Conservation (phyloP, 2,329 filamentous ascomycete species). For the Magnaporthiopsis poae region DNA sequence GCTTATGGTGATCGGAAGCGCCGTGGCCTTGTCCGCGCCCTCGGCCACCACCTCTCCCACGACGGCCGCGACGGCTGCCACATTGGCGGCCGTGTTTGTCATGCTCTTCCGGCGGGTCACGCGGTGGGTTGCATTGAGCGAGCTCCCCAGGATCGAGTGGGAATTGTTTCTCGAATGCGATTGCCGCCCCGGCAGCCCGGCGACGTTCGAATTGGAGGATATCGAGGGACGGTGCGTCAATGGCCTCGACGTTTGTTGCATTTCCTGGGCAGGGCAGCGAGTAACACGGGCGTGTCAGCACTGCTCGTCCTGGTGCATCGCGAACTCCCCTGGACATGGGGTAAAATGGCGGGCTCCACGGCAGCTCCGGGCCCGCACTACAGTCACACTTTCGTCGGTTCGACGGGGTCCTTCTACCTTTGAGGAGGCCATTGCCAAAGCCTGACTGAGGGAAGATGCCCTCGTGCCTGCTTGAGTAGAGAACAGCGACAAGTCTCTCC, state of each 20-base stretch:
- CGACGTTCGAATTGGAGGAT: constrained; percentile 48
- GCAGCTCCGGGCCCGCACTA: not conserved
- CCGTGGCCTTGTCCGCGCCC: constrained; percentile 34
- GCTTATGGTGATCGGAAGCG: constrained; percentile 45
- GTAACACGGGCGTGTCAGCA: constrained; percentile 27
- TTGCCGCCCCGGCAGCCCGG: constrained; percentile 48
- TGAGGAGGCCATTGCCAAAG: constrained; percentile 50
- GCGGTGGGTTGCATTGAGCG: constrained; percentile 72
- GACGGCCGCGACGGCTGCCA: constrained; percentile 65
- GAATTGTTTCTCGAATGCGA: constrained; percentile 67
- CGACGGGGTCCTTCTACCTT: constrained; percentile 36
- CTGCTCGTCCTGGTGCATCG: constrained; percentile 14
- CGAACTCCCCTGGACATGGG: not conserved
- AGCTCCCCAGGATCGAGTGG: constrained; percentile 67
- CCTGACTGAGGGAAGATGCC: constrained; percentile 16
- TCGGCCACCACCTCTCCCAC: constrained; percentile 39
- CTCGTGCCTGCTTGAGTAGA: constrained; percentile 19
- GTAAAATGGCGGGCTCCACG: not conserved
- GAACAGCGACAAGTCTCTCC: constrained; percentile 3
- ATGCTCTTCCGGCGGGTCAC: constrained; percentile 91
- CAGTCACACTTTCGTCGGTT: not conserved
- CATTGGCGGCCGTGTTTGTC: constrained; percentile 62
- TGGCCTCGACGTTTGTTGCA: constrained; percentile 56
- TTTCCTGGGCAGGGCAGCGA: constrained; percentile 38
- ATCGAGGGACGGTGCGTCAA: constrained; percentile 53